phyloP scores from a whole-genome alignment of 2,329 filamentous ascomycete species.

The Acrocalymma vagum region DNA sequence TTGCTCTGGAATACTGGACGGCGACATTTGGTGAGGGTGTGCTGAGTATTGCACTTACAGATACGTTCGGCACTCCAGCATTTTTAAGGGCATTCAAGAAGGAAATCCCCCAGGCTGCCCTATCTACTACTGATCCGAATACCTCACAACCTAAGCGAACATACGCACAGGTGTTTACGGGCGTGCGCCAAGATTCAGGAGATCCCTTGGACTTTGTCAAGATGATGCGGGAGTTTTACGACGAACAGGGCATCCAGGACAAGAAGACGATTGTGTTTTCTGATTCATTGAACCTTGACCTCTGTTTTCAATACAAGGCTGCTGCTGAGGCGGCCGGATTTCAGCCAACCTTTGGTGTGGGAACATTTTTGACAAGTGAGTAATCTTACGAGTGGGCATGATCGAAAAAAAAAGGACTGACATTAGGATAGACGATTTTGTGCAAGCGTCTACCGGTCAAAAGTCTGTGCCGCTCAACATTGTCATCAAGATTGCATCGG shows the following conservation, averaged over 20 bases:
- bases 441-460: conserved; percentile 72
- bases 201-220: conserved; percentile 83
- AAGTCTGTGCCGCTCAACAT: conserved; percentile 96
- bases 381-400: neutral
- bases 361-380: conserved; percentile 88
- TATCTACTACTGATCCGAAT: conserved; percentile 51
- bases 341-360: conserved; percentile 88
- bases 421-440: conserved; percentile 76
- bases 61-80: conserved; percentile 92
- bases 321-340: conserved; percentile 83
- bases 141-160: conserved; percentile 55
- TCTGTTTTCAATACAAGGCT: conserved; percentile 88
- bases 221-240: conserved; percentile 82
- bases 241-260: conserved; percentile 75
- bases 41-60: conserved; percentile 88
- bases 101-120: conserved; percentile 61
- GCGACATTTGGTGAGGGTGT: conserved; percentile 87
- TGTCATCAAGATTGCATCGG: conserved; percentile 94
- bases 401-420: conserved; percentile 18
- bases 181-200: conserved; percentile 89
- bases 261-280: conserved; percentile 95
- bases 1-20: conserved; percentile 87
- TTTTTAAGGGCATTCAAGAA: conserved; percentile 87
- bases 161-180: conserved; percentile 84
- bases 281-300: conserved; percentile 90